Conservation (phyloP, 1,284 basidiomycete species). For the Cryptococcus sp. region DNA sequence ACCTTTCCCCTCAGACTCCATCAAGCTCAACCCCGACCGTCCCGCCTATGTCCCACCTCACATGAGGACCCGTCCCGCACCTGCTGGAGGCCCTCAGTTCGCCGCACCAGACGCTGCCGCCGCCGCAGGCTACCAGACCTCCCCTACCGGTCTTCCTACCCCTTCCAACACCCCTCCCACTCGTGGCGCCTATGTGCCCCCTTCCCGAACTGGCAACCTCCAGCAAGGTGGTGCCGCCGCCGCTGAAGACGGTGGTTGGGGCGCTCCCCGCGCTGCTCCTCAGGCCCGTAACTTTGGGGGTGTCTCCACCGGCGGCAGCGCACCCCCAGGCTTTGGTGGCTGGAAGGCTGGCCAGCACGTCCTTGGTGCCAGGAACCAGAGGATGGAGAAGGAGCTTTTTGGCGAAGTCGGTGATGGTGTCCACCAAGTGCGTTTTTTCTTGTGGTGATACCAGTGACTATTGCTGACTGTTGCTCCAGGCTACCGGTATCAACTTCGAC, state of each 20-base stretch:
- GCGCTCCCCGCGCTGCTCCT: conserved; percentile 54
- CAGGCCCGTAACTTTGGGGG: conserved; percentile 58
- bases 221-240: conserved; percentile 21
- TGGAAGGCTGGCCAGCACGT: conserved; percentile 92
- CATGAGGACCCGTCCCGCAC: conserved; percentile 65
- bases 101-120: conserved; percentile 23
- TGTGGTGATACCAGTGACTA: neutral
- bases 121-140: conserved; percentile 38
- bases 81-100: conserved; percentile 21
- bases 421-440: conserved; percentile 50
- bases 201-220: conserved; percentile 42
- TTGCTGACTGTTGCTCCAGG: conserved; percentile 55
- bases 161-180: conserved; percentile 46
- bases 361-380: conserved; percentile 74
- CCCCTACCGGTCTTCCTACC: conserved; percentile 46
- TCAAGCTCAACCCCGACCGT: conserved; percentile 60
- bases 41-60: conserved; percentile 93
- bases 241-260: conserved; percentile 57
- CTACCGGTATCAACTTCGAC: conserved; percentile 99
- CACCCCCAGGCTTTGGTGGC: conserved; percentile 67
- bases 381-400: conserved; percentile 93
- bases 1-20: conserved; percentile 21
- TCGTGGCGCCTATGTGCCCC: conserved; percentile 62
- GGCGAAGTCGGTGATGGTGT: conserved; percentile 78
- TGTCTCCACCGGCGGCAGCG: conserved; percentile 47